Conservation (phyloP, 2,329 filamentous ascomycete species). For the Fusarium longipes region DNA sequence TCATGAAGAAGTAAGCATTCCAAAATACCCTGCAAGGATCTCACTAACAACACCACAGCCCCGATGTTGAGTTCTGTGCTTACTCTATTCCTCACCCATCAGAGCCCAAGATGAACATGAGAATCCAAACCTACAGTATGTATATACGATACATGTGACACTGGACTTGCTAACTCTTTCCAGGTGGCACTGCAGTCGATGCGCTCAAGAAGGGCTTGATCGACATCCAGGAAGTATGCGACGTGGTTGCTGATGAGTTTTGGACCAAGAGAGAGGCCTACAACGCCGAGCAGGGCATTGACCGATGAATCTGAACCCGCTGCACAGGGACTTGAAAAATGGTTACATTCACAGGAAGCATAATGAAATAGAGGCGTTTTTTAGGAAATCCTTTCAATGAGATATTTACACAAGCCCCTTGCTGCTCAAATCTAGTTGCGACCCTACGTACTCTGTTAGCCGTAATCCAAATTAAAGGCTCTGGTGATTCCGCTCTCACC, state of each 20-base stretch:
- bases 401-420: constrained; percentile 52
- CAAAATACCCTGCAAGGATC: no score
- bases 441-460: constrained; percentile 55
- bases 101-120: constrained; percentile 94
- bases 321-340: constrained; percentile 18
- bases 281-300: constrained; percentile 51
- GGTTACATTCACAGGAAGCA: constrained; percentile 42
- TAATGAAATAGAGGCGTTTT: constrained; percentile 49
- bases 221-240: constrained; percentile 91
- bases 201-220: constrained; percentile 90
- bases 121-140: constrained; percentile 96
- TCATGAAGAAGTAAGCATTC: constrained; percentile 94
- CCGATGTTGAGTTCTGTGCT: constrained; percentile 96
- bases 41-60: constrained; percentile 64
- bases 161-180: constrained; percentile 20
- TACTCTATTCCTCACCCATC: constrained; percentile 98
- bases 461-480: neutral
- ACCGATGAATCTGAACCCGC: constrained; percentile 41
- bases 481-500: constrained; percentile 64
- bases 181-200: constrained; percentile 83
- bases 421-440: constrained; percentile 62
- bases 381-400: constrained; percentile 48
- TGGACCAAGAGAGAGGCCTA: constrained; percentile 62
- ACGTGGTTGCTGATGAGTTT: constrained; percentile 94
- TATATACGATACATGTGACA: constrained; percentile 13